These are phyloP conservation scores for Cercis canadensis DNA, from an alignment of 306 rosid species.

Conservation along the genomic window DNA sequence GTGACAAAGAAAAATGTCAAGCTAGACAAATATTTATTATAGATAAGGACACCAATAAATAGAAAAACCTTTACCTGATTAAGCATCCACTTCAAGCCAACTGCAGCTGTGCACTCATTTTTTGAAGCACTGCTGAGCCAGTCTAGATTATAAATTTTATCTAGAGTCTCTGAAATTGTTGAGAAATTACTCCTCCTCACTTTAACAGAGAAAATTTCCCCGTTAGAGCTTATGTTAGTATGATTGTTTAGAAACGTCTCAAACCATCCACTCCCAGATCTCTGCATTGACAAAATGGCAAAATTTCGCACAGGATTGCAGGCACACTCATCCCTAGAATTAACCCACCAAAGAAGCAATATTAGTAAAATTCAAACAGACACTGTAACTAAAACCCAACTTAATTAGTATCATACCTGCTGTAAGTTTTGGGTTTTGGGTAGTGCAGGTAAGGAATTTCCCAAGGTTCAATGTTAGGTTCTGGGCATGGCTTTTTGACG, in stretches of 20 bases:
- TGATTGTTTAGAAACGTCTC: conserved; percentile 96
- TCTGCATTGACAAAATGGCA: conserved; percentile 92
- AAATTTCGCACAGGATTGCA: conserved; percentile 91
- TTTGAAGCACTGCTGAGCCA: conserved; percentile 94
- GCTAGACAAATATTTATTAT: conserved; percentile 22
- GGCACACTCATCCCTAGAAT: conserved; percentile 80
- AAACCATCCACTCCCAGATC: conserved; percentile 99
- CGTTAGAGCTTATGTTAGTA: conserved; percentile 92
- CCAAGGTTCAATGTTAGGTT: conserved; percentile 70
- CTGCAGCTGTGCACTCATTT: conserved; percentile 97
- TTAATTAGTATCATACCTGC: conserved; percentile 63
- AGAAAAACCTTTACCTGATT: conserved; percentile 74
- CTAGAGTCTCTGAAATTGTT: conserved; percentile 85
- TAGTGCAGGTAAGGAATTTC: conserved; percentile 80
- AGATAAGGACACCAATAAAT: neutral
- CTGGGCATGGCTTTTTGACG: conserved; percentile 67
- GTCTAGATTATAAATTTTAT: conserved; percentile 80
- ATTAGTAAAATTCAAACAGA: conserved; percentile 41
- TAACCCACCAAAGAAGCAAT: conserved; percentile 22
- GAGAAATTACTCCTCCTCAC: conserved; percentile 83
- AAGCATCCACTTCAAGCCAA: conserved; percentile 99
- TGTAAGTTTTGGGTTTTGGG: conserved; percentile 80
- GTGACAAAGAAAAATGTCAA: conserved; percentile 26
- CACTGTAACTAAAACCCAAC: conserved; percentile 29
- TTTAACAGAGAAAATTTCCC: conserved; percentile 94